A percentile compares a stretch with the other conserved stretches of the same genome.
Evolutionary conservation across 2,329 filamentous ascomycete genomes (phyloP).

Genomic region (Davidsoniella eucalypti): DNA sequence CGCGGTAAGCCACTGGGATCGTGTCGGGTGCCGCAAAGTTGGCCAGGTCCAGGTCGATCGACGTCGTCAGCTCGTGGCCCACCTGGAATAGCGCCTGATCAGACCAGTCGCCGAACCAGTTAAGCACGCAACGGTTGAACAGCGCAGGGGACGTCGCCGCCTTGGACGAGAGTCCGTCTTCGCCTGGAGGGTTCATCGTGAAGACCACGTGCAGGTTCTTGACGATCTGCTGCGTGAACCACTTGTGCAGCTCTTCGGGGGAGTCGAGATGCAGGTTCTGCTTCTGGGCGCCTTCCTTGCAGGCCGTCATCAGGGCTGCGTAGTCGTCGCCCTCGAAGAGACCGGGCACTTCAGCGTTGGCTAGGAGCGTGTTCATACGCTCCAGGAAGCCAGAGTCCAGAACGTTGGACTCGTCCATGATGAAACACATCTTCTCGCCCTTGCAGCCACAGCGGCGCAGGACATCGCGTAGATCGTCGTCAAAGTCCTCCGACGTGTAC

Average conservation of each 20-base stretch:
- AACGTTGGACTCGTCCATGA: slow-evolving; percentile 99
- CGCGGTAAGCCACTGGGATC: slow-evolving; percentile 82
- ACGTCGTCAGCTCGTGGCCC: slow-evolving; percentile 83
- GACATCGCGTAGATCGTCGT: slow-evolving; percentile 90
- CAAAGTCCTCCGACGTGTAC: slow-evolving; percentile 96
- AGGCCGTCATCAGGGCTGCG: slow-evolving; percentile 95
- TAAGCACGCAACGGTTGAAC: slow-evolving; percentile 98
- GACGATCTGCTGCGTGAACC: slow-evolving; percentile 98
- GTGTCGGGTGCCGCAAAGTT: slow-evolving; percentile 78
- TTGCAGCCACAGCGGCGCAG: slow-evolving; percentile 89
- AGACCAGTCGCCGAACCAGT: slow-evolving; percentile 99
- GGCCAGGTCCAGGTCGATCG: slow-evolving; percentile 82
- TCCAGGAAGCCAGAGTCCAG: slow-evolving; percentile 97
- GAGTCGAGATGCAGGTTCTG: slow-evolving; percentile 92
- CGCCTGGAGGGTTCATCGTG: slow-evolving; percentile 90
- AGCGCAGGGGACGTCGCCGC: slow-evolving; percentile 92
- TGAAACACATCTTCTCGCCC: slow-evolving; percentile 99
- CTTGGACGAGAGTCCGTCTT: slow-evolving; percentile 87
- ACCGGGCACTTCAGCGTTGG: slow-evolving; percentile 97
- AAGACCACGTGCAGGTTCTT: slow-evolving; percentile 99
- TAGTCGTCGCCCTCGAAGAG: slow-evolving; percentile 99
- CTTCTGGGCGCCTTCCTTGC: slow-evolving; percentile 93
- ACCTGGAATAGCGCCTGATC: slow-evolving; percentile 98
- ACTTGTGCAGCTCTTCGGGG: slow-evolving; percentile 98
- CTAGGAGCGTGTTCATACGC: slow-evolving; percentile 96